Evolutionary conservation across 768 basidiomycete species (phyloP).

Genomic region (Suillus americanus): DNA sequence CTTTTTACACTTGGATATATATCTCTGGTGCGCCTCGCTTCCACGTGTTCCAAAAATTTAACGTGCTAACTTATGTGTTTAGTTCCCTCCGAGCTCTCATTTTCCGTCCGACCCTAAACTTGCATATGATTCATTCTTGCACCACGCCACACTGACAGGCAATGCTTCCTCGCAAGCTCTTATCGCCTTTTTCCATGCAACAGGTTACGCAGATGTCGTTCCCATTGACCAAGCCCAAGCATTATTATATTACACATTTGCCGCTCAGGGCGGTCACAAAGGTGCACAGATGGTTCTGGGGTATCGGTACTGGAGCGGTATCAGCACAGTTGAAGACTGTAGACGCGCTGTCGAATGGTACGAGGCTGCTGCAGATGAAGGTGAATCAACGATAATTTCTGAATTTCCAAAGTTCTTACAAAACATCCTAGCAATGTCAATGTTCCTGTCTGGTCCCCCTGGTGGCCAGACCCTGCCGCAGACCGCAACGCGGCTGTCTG

Average conservation of each 20-base stretch:
- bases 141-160: constrained; percentile 69
- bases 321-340: constrained; percentile 88
- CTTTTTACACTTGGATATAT: constrained; percentile 65
- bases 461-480: constrained; percentile 87
- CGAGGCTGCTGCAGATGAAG: constrained; percentile 82
- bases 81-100: constrained; percentile 76
- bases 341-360: constrained; percentile 85
- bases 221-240: constrained; percentile 76
- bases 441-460: constrained; percentile 83
- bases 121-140: constrained; percentile 61
- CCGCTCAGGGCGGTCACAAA: constrained; percentile 83
- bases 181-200: constrained; percentile 86
- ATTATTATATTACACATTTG: constrained; percentile 91
- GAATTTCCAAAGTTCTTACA: constrained; percentile 1
- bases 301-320: constrained; percentile 95
- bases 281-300: constrained; percentile 92
- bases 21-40: constrained; percentile 53
- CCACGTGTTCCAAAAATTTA: neutral
- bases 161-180: constrained; percentile 86
- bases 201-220: constrained; percentile 71
- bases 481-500: constrained; percentile 80
- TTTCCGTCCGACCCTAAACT: constrained; percentile 60
- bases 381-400: constrained; percentile 37
- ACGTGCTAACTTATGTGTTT: neutral
- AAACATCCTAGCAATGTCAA: constrained; percentile 62